phyloP scores from a whole-genome alignment of 2,329 filamentous ascomycete species.

The Grosmannia penicillata region DNA sequence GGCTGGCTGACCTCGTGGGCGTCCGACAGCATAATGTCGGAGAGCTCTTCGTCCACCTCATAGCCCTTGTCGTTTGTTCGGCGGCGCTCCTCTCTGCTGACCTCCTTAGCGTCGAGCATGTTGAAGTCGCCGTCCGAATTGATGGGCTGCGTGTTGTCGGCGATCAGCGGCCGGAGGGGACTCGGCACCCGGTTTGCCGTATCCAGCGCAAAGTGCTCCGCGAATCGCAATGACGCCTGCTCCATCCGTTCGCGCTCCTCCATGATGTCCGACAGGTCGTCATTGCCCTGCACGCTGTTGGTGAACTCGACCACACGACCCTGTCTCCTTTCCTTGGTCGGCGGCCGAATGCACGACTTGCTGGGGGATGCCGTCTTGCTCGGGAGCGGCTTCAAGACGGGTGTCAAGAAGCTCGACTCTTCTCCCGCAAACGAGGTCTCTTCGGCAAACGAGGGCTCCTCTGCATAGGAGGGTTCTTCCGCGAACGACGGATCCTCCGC shows the following conservation, averaged over 20 bases:
- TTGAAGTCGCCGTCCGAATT: slow-evolving; percentile 1
- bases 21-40: slow-evolving; percentile 9
- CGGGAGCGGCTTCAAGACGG: slow-evolving; percentile 32
- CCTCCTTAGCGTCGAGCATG: slow-evolving; percentile 4
- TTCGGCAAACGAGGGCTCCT: no score
- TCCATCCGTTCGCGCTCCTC: neutral
- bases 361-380: slow-evolving; percentile 36
- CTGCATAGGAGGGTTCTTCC: neutral
- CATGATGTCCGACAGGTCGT: slow-evolving; percentile 22
- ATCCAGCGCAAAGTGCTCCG: slow-evolving; percentile 8
- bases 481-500: neutral
- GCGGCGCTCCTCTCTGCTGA: neutral
- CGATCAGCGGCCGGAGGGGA: neutral
- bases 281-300: slow-evolving; percentile 31
- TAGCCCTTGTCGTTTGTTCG: neutral
- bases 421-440: slow-evolving; percentile 19
- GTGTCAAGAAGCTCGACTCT: slow-evolving; percentile 22
- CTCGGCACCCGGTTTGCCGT: slow-evolving; percentile 2
- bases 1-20: slow-evolving; percentile 6
- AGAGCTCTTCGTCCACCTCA: slow-evolving; percentile 6
- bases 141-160: neutral
- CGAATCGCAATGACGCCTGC: slow-evolving; percentile 2
- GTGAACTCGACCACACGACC: slow-evolving; percentile 45
- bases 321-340: slow-evolving; percentile 40
- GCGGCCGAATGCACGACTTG: slow-evolving; percentile 43